phyloP scores from a whole-genome alignment of 768 basidiomycete genomes.

The Agrocybe pediades region DNA sequence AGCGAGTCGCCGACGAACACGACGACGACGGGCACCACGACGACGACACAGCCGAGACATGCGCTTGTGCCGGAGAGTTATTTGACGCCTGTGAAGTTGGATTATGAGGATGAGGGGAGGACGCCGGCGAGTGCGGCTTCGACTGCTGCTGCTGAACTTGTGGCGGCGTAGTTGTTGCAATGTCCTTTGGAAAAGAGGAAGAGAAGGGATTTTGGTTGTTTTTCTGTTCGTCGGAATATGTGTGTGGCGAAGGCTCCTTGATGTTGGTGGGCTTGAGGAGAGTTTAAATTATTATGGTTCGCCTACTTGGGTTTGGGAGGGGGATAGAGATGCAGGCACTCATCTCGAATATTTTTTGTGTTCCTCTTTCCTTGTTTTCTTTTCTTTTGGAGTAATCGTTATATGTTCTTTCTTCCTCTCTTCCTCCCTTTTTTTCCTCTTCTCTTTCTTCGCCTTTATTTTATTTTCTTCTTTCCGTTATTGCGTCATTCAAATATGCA shows the following conservation, averaged over 20 bases:
- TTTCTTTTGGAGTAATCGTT: too few relatives aligned
- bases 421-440: background rate
- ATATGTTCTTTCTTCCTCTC: too few relatives aligned
- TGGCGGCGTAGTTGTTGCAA: too few relatives aligned
- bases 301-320: background rate
- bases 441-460: background rate
- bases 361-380: too few relatives aligned
- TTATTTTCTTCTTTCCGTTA: too few relatives aligned
- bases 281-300: background rate
- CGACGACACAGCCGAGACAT: slow-evolving; percentile 36
- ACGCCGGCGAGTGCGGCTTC: background rate
- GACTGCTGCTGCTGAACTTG: slow-evolving; percentile 8
- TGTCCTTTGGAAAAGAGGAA: too few relatives aligned
- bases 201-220: too few relatives aligned
- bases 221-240: too few relatives aligned
- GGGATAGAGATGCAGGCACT: background rate
- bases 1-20: slow-evolving; percentile 8
- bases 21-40: slow-evolving; percentile 13
- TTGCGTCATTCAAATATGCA: too few relatives aligned
- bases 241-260: background rate
- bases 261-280: too few relatives aligned
- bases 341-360: background rate
- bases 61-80: slow-evolving; percentile 83
- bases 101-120: slow-evolving; percentile 33
- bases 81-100: slow-evolving; percentile 57